Base-by-base conservation (phyloP, 129 eudicot genomes). In the Glebionis coronaria region DNA sequence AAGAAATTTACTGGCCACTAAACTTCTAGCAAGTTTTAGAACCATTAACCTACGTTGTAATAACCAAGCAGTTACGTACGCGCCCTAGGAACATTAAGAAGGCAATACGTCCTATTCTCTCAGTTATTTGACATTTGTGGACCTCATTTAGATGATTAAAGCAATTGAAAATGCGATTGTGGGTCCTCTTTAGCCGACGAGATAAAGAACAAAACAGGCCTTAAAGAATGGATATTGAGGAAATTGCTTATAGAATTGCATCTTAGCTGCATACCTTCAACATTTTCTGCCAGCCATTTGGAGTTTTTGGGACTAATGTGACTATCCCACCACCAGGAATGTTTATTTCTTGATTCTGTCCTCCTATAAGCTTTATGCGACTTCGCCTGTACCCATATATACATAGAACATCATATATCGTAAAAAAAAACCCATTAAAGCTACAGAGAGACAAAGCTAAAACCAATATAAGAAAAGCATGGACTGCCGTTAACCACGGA, bases 311-410 rank as follows among this genome's bases (percentile, higher is more conserved):
- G 82, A 50, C 87, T 86, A 72, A 92, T 72, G 74, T 88, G 96
- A 70, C 98, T 92, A 81, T 92, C 98, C 96, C 96, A 92, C 96
- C 94, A 88, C 98, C 96, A 88, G 16, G 98, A 88, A 76, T 86
- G 86, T 72, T 95, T 88, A 67, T 88, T 92, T 78, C 76, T 88
- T 20, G 95, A 81, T 38, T 83, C 87, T 14, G 63, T 42, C 82
- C 85, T 86, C 81, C 75, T 84, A 85, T 82, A 79, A 59, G 68
- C 62, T 64, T 61, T 90, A 16, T 69, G 69, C n/a, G 83, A 67
- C 70, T 78, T 84, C 18, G 45, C 87, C 95, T 83, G 80, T 12
- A 76, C 76, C 25, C 65, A 14, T 4, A 53, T 54, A 61, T 4
- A 12, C 27, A 35, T 25, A 42, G 18, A 9, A 74, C 45, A 56